Base-by-base conservation (phyloP, 2,329 filamentous ascomycete species). In the Myriosclerotinia duriaeana region DNA sequence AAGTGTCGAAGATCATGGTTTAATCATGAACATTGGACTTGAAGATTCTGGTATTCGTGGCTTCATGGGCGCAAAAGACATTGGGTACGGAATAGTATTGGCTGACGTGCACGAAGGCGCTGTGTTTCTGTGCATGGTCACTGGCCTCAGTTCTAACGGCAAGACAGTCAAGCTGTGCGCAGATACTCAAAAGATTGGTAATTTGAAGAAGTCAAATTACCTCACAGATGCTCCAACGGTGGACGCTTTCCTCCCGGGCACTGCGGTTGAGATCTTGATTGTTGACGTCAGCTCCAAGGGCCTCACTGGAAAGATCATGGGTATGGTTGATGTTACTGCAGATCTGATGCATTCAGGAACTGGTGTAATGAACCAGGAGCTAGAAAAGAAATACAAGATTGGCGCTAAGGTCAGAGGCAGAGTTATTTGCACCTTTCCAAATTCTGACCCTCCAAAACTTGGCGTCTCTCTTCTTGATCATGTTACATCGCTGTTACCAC, bases 1-100 rank as follows among this genome's bases (percentile, higher is more conserved):
- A 61, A 99, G 94, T 78, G 89, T 96, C n/a, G 94, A 99, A 78
- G 96, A 99, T 73, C 93, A 97, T 75, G 95, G 95, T 69, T 85
- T 95, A 67, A 86, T 98, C 66, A 97, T 99, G 92, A 92, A 97
- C 72, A 79, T 98, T 48, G 92, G 92, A 22, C 81, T 98, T 8
- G 82, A 87, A 46, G 86, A 87, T 64, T 80, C 83, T 42, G 84
- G 86, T 48, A 77, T 93, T 63, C 89, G 88, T 70, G 95, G 91
- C 3, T 99, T 99, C 79, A 83, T 99, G 75, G 86, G 92, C 6
- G 90, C 89, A 69, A 92, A 90, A 75, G 93, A 97, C 76, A 80
- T 97, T 22, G 90, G 91, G 60, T 76, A 85, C 40, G 82, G 81
- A 54, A 81, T 90, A 22, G 80, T 88, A 6, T 83, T 91, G 69